Evolutionary conservation across 2,329 filamentous ascomycete species (phyloP).

Genomic region (Aureobasidium mangrovei): DNA sequence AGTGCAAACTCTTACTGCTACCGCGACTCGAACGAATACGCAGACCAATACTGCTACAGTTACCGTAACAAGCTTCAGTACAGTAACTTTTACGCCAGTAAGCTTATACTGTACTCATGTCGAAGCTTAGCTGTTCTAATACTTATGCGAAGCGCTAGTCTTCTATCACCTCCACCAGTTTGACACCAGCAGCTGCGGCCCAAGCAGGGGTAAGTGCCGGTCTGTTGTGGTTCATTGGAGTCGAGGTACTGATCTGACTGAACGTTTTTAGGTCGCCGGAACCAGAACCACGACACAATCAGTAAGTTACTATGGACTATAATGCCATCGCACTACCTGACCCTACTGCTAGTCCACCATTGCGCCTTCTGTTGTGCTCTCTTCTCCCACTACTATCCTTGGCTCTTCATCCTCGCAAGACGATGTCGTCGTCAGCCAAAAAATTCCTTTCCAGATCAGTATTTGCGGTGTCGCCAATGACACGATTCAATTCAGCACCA

Average conservation of each 20-base stretch:
- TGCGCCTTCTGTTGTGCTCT: neutral
- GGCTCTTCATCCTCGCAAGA: neutral
- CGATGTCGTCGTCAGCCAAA: neutral
- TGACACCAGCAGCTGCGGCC: neutral
- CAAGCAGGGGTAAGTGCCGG: neutral
- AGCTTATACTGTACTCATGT: neutral
- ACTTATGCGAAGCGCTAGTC: conserved; percentile 1
- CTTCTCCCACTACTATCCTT: neutral
- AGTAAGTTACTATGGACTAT: neutral
- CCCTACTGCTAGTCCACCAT: neutral
- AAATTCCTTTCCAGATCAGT: neutral
- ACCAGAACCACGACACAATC: neutral
- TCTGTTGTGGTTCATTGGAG: neutral
- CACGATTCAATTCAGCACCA: neutral
- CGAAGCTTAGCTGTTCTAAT: neutral
- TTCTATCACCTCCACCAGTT: neutral
- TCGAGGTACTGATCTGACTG: neutral
- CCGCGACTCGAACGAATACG: neutral
- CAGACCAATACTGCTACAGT: neutral
- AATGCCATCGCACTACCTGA: no score
- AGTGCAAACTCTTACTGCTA: no score
- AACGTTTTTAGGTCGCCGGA: neutral
- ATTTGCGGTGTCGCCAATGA: neutral
- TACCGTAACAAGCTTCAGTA: neutral
- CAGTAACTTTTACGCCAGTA: neutral